Percentiles rank a stretch among this genome's conserved stretches.
Evolutionary conservation across 352 stramenopile species (phyloP).

Genomic region (Globisporangium emineosum): DNA sequence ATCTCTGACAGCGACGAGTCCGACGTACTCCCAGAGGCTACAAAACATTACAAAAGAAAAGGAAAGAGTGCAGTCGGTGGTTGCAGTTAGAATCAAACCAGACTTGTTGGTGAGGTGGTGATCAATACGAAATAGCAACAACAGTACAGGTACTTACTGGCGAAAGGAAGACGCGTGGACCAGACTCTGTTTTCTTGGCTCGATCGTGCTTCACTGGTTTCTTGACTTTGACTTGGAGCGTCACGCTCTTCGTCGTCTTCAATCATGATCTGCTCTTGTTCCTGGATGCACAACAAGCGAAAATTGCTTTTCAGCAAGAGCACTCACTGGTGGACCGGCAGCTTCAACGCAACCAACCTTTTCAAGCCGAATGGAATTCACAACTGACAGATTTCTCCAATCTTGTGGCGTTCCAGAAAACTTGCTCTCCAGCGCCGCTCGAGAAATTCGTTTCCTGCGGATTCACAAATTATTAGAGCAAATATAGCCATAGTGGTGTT

Average conservation of each 20-base stretch:
- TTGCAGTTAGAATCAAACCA: neutral
- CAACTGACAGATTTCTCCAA: slow-evolving; percentile 35
- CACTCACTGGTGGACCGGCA: neutral
- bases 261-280: neutral
- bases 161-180: slow-evolving; percentile 26
- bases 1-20: slow-evolving; percentile 12
- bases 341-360: neutral
- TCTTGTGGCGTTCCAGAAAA: slow-evolving; percentile 26
- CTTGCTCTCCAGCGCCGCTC: slow-evolving; percentile 30
- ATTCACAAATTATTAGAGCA: neutral
- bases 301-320: neutral
- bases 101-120: neutral
- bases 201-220: slow-evolving; percentile 14
- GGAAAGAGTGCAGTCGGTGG: neutral
- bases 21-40: slow-evolving; percentile 5
- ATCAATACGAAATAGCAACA: neutral
- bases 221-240: slow-evolving; percentile 2
- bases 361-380: slow-evolving; percentile 24
- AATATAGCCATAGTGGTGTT: neutral
- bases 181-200: slow-evolving; percentile 22
- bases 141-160: slow-evolving; percentile 15
- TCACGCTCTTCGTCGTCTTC: slow-evolving; percentile 4
- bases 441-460: slow-evolving; percentile 14
- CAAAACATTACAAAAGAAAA: neutral
- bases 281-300: neutral